Conservation (phyloP, 2,329 filamentous ascomycete species). For the Mycosphaerella sp. region DNA sequence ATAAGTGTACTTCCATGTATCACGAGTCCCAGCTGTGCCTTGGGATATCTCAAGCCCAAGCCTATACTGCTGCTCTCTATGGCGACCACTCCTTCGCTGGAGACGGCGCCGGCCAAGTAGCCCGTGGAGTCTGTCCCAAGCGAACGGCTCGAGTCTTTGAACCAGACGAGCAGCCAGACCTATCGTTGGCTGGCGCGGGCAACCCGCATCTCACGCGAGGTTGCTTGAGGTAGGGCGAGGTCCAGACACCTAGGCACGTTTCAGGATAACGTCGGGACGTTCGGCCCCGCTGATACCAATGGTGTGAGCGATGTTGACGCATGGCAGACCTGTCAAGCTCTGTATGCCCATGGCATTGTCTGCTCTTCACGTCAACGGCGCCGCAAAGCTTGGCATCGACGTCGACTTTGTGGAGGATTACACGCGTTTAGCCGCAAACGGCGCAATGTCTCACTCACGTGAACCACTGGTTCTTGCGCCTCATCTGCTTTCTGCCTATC, state of each 20-base stretch:
- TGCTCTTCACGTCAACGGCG: constrained; percentile 1
- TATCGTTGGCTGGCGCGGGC: no score
- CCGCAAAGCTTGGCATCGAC: constrained; percentile 3
- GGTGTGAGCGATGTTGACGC: neutral
- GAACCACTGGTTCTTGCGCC: constrained; percentile 4
- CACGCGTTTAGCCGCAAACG: constrained; percentile 4
- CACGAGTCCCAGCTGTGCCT: neutral
- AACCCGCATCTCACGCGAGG: no score
- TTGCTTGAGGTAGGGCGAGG: no score
- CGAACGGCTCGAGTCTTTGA: neutral
- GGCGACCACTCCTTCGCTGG: neutral
- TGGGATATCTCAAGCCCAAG: neutral
- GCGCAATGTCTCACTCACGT: constrained; percentile 7
- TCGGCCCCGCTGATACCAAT: neutral
- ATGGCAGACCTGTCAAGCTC: neutral
- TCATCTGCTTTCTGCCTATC: constrained; percentile 2
- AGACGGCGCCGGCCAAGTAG: neutral
- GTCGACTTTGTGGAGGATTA: constrained; percentile 2
- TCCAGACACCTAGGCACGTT: neutral
- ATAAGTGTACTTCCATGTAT: neutral
- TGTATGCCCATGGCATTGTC: neutral
- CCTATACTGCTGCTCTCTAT: neutral
- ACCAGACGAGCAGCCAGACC: no score
- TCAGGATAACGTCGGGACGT: neutral
- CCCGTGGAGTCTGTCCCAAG: neutral